Conservation (phyloP, 129 eudicot genomes). For the Centella asiatica region DNA sequence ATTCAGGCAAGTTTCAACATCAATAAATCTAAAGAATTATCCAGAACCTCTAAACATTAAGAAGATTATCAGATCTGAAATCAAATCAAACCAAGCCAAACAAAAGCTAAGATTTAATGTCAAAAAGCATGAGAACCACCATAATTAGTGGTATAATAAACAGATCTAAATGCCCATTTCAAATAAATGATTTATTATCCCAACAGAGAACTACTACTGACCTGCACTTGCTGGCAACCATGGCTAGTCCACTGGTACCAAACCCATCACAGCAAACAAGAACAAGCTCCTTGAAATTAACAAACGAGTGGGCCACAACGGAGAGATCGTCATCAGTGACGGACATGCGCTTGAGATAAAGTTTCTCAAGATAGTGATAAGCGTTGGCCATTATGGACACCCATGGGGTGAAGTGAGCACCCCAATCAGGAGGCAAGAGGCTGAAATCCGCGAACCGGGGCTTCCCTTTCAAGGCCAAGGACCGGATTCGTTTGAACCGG, state of each 20-base stretch:
- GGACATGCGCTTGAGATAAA: conserved; percentile 59
- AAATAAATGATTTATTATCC: background rate
- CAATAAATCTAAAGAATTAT: background rate
- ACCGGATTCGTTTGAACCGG: conserved; percentile 42
- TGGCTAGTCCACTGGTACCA: conserved; percentile 61
- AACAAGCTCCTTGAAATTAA: conserved; percentile 50
- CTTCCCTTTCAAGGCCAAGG: conserved; percentile 53
- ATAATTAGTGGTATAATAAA: background rate
- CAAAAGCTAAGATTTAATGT: background rate
- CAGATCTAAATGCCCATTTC: conserved; percentile 23
- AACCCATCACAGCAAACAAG: conserved; percentile 76
- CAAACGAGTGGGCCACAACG: conserved; percentile 34
- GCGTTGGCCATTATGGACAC: conserved; percentile 26
- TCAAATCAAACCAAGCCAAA: background rate
- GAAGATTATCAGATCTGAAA: background rate
- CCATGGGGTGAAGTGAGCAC: conserved; percentile 66
- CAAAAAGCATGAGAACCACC: background rate
- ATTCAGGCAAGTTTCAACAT: background rate
- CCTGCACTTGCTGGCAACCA: conserved; percentile 63
- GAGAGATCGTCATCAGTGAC: conserved; percentile 63
- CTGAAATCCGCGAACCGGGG: conserved; percentile 77
- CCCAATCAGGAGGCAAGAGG: conserved; percentile 61
- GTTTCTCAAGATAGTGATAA: conserved; percentile 49
- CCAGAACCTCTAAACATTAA: background rate
- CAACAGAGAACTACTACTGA: too few species aligned